These are phyloP conservation scores for Krasilnikovozyma curviuscula DNA, from an alignment of 768 basidiomycete genomes.

Conservation along the genomic window DNA sequence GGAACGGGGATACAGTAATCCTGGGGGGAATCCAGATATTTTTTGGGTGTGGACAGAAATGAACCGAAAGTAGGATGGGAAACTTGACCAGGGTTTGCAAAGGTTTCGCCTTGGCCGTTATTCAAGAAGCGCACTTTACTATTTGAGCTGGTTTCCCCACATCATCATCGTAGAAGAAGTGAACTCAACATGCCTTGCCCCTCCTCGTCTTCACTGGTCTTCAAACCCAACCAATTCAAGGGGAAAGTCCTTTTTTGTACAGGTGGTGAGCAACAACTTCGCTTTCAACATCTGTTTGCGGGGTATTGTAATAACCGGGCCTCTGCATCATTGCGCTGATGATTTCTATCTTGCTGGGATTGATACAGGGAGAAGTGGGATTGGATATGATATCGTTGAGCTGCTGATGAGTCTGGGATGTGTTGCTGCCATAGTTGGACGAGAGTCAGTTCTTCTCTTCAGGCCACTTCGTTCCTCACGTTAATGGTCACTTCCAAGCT, in stretches of 20 bases:
- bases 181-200: too few species aligned
- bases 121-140: too few species aligned
- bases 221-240: constrained; percentile 63
- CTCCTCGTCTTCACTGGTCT: too few species aligned
- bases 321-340: not conserved
- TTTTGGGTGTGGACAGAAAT: too few species aligned
- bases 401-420: constrained; percentile 58
- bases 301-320: not conserved
- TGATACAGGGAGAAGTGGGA: constrained; percentile 41
- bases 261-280: constrained; percentile 35
- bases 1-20: too few species aligned
- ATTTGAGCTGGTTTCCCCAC: too few species aligned
- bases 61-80: too few species aligned
- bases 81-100: too few species aligned
- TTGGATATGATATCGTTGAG: constrained; percentile 74
- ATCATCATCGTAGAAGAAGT: too few species aligned
- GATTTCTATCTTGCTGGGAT: not conserved
- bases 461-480: too few species aligned
- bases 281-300: not conserved
- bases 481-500: not conserved
- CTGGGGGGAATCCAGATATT: too few species aligned
- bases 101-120: too few species aligned
- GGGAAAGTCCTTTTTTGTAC: constrained; percentile 69
- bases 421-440: constrained; percentile 58
- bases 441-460: constrained; percentile 42